Conservation (phyloP, 2,329 filamentous ascomycete genomes). For the Leptographium radiaticola region DNA sequence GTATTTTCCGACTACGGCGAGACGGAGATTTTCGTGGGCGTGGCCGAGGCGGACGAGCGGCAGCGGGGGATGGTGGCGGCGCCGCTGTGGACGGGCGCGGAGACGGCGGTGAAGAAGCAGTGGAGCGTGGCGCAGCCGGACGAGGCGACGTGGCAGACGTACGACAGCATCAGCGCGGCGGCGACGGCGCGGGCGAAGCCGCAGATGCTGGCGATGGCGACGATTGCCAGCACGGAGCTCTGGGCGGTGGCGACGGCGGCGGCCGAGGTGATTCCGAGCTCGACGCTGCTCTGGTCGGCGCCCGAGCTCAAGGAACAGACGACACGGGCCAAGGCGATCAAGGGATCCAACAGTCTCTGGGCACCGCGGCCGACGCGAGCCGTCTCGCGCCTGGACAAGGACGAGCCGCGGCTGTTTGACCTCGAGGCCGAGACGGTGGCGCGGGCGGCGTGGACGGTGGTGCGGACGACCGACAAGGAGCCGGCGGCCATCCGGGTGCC, state of each 20-base stretch:
- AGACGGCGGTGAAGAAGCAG: constrained; percentile 3
- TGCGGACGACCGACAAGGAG: constrained; percentile 10
- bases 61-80: background rate
- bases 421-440: constrained; percentile 3
- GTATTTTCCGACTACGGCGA: constrained; percentile 11
- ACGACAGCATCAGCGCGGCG: constrained; percentile 14
- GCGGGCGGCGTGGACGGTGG: constrained; percentile 2
- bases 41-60: background rate
- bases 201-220: constrained; percentile 15
- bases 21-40: constrained; percentile 1
- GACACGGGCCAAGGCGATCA: background rate
- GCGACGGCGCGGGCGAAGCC: constrained; percentile 17
- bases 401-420: constrained; percentile 8
- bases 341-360: constrained; percentile 1
- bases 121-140: constrained; percentile 23
- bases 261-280: background rate
- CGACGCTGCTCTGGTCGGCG: background rate
- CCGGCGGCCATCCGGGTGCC: constrained; percentile 18
- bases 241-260: background rate
- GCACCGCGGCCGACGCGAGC: constrained; percentile 1
- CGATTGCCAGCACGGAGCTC: constrained; percentile 17
- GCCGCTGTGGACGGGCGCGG: constrained; percentile 2
- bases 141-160: constrained; percentile 21
- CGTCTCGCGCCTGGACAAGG: background rate
- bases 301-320: background rate